Percentiles rank a stretch among this genome's conserved stretches.
Conservation (phyloP, 495 filamentous ascomycete genomes). For the Aspergillus wentii region DNA sequence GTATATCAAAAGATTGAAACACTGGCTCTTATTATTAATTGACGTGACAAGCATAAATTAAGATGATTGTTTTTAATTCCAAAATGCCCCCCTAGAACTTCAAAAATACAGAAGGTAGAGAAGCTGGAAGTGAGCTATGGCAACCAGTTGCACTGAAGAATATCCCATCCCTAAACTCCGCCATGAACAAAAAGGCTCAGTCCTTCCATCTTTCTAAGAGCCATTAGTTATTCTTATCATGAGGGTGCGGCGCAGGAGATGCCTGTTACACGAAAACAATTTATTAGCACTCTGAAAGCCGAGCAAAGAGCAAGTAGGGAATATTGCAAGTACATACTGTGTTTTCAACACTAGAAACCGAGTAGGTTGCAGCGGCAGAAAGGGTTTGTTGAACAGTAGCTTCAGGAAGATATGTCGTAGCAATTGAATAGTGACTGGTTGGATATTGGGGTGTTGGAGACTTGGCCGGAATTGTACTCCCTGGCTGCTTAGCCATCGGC, state of each 20-base stretch:
- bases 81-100: no score
- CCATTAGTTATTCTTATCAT: constrained; percentile 25
- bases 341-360: constrained; percentile 54
- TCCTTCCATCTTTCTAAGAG: constrained; percentile 32
- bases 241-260: constrained; percentile 29
- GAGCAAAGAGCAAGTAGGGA: background rate
- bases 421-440: constrained; percentile 56
- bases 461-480: constrained; percentile 58
- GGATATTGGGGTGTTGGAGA: constrained; percentile 53
- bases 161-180: no score
- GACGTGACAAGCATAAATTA: no score
- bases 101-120: no score
- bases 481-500: constrained; percentile 65
- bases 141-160: no score
- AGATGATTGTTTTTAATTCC: no score
- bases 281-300: background rate
- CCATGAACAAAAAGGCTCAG: constrained; percentile 8
- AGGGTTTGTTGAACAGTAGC: constrained; percentile 57
- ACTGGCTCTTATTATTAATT: no score
- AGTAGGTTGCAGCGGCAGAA: constrained; percentile 55
- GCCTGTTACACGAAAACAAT: constrained; percentile 19
- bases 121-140: no score
- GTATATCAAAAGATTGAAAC: no score
- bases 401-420: constrained; percentile 48
- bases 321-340: constrained; percentile 44